Conservation (phyloP, 2,329 filamentous ascomycete species). For the Colletotrichum camelliae region DNA sequence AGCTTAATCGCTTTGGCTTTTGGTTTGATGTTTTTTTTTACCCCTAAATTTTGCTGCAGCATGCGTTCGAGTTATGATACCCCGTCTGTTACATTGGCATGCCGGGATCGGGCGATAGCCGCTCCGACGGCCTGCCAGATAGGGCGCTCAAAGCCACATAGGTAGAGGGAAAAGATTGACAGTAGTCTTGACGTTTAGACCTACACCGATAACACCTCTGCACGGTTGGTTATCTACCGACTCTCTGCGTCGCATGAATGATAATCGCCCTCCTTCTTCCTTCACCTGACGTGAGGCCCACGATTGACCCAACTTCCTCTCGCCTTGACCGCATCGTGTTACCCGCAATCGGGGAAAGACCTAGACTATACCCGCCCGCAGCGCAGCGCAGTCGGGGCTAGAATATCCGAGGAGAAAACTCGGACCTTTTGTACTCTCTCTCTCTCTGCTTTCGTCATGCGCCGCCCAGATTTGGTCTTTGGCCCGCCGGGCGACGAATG, state of each 20-base stretch:
- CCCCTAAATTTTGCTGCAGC: neutral
- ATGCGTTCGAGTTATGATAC: conserved; percentile 5
- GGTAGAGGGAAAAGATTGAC: neutral
- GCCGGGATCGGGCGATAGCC: conserved; percentile 1
- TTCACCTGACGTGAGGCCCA: neutral
- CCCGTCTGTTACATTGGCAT: neutral
- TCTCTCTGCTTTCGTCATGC: neutral
- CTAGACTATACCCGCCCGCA: neutral
- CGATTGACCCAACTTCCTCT: neutral
- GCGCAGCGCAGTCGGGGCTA: neutral
- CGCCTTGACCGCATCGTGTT: neutral
- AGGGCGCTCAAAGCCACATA: neutral
- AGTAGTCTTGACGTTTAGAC: neutral
- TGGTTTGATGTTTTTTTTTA: neutral
- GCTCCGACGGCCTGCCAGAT: conserved; percentile 2
- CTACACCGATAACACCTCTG: neutral
- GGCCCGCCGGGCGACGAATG: conserved; percentile 19
- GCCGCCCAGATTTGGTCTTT: conserved; percentile 8
- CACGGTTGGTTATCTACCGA: neutral
- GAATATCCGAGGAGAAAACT: conserved; percentile 12
- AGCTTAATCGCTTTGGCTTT: neutral
- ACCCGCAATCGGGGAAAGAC: conserved; percentile 8
- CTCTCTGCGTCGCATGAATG: neutral
- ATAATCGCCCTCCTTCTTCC: neutral
- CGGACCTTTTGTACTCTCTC: neutral